These are phyloP conservation scores for Macadamia tetraphylla DNA, from an alignment of 164 flowering plant genomes.

Conservation along the genomic window DNA sequence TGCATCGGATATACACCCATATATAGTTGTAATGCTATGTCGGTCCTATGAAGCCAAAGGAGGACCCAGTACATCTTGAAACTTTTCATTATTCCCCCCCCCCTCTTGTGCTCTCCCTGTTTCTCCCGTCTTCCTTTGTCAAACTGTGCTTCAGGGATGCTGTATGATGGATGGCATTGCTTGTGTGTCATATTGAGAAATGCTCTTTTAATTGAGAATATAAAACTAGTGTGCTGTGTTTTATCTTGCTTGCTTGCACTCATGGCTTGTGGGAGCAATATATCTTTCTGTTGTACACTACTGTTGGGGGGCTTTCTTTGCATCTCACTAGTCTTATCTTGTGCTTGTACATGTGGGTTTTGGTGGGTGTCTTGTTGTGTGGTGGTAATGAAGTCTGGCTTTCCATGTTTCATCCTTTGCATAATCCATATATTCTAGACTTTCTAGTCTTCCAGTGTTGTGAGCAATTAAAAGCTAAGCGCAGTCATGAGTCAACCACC, in stretches of 20 bases:
- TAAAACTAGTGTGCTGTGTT: neutral
- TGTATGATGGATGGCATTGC: constrained; percentile 34
- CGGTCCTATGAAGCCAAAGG: constrained; percentile 23
- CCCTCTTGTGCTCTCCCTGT: constrained; percentile 8
- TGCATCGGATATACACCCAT: constrained; percentile 23
- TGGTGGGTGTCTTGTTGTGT: no score
- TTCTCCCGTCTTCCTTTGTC: constrained; percentile 14
- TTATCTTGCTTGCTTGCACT: neutral
- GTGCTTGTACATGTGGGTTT: no score
- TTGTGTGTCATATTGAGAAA: constrained; percentile 27
- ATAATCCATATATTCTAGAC: no score
- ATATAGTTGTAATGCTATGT: constrained; percentile 30
- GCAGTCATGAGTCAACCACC: no score
- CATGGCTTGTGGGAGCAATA: no score
- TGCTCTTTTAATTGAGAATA: neutral
- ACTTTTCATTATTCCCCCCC: constrained; percentile 7
- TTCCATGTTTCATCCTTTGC: no score
- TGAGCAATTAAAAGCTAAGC: no score
- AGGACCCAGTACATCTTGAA: constrained; percentile 17
- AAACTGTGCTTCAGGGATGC: constrained; percentile 25
- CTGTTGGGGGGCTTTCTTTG: no score
- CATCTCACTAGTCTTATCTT: no score
- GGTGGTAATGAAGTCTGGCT: no score
- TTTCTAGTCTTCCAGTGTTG: no score
- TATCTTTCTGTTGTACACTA: no score